phyloP scores from a whole-genome alignment of 1,284 basidiomycete genomes.

The Sanghuangporus sanghuang region DNA sequence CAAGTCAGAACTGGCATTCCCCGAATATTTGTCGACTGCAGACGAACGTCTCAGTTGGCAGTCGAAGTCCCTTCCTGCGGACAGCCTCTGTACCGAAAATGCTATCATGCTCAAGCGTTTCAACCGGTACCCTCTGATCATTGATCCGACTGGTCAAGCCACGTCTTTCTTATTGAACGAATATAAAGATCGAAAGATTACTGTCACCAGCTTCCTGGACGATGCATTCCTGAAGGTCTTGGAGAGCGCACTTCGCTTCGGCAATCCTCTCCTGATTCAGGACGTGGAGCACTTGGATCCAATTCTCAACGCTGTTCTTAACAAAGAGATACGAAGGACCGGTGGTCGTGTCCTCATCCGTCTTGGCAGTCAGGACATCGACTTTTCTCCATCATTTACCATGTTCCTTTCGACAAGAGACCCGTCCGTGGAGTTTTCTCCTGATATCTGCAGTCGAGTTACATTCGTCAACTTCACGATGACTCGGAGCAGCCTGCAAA shows the following conservation, averaged over 20 bases:
- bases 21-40: slow-evolving; percentile 95
- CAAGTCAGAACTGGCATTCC: slow-evolving; percentile 88
- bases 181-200: slow-evolving; percentile 95
- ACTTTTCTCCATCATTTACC: slow-evolving; percentile 98
- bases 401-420: slow-evolving; percentile 99
- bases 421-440: slow-evolving; percentile 95
- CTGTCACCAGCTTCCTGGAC: slow-evolving; percentile 97
- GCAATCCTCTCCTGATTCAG: slow-evolving; percentile 95
- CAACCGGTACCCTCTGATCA: slow-evolving; percentile 96
- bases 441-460: slow-evolving; percentile 97
- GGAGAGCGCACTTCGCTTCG: slow-evolving; percentile 98
- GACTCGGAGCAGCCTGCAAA: slow-evolving; percentile 97
- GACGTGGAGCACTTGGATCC: slow-evolving; percentile 98
- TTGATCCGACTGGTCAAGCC: slow-evolving; percentile 99
- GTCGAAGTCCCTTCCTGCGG: slow-evolving; percentile 89
- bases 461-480: slow-evolving; percentile 99
- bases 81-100: slow-evolving; percentile 96
- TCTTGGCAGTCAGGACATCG: slow-evolving; percentile 98
- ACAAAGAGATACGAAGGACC: slow-evolving; percentile 92
- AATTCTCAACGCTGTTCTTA: slow-evolving; percentile 95
- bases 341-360: slow-evolving; percentile 98
- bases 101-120: slow-evolving; percentile 99
- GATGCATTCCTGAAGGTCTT: slow-evolving; percentile 98
- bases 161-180: slow-evolving; percentile 92
- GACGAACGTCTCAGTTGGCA: slow-evolving; percentile 97